phyloP scores from a whole-genome alignment of 192 early-diverging fungal species.

The Chytriomyces sp. region DNA sequence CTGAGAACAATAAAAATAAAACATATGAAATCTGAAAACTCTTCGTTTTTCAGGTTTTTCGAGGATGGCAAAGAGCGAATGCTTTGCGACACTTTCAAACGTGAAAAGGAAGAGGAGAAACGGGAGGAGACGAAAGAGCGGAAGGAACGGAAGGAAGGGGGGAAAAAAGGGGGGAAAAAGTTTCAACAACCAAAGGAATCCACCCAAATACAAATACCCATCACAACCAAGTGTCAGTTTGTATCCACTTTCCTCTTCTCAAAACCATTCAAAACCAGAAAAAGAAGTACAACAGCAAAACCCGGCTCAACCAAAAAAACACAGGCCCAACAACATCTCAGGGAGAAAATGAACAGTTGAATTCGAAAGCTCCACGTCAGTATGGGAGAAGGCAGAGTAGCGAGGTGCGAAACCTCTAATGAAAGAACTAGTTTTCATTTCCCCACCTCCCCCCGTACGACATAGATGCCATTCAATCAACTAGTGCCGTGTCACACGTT shows the following conservation, averaged over 20 bases:
- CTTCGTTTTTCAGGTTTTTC: no score
- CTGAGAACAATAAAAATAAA: background rate
- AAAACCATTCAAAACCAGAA: slow-evolving; percentile 6
- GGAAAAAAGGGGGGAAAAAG: background rate
- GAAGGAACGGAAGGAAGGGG: background rate
- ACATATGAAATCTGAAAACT: background rate
- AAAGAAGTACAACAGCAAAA: background rate
- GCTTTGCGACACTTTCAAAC: background rate
- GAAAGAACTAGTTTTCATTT: background rate
- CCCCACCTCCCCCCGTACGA: background rate
- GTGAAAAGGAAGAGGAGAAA: background rate
- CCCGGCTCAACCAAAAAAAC: background rate
- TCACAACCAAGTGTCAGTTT: background rate
- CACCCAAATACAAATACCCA: slow-evolving; percentile 11
- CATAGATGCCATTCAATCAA: background rate
- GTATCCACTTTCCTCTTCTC: background rate
- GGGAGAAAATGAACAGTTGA: background rate
- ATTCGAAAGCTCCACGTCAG: background rate
- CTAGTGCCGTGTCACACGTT: slow-evolving; percentile 25
- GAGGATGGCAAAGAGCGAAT: no score
- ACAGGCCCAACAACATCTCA: background rate
- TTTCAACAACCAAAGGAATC: background rate
- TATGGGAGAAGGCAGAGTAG: no score
- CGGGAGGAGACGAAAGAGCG: background rate
- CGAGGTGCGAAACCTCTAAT: no score